These are phyloP conservation scores for Cercospora sp. DNA, from an alignment of 2,329 filamentous ascomycete species.

Conservation along the genomic window DNA sequence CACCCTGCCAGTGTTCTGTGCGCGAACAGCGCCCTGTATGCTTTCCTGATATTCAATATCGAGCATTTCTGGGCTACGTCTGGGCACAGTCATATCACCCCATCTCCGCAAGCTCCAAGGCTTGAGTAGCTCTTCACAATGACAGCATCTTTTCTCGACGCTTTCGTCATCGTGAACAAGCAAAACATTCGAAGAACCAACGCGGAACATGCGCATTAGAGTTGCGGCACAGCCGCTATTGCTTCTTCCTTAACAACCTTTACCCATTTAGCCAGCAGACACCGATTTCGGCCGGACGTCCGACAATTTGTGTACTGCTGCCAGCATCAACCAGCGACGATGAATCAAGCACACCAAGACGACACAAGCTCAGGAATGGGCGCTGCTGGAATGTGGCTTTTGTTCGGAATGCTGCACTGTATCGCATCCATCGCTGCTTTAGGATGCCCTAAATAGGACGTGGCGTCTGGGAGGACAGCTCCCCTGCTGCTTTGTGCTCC, in stretches of 20 bases:
- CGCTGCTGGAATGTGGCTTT: background rate
- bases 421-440: background rate
- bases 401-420: background rate
- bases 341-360: conserved; percentile 6
- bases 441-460: background rate
- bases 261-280: background rate
- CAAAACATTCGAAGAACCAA: background rate
- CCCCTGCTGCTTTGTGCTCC: background rate
- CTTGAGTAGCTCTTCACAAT: background rate
- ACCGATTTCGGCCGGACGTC: background rate
- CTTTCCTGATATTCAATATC: background rate
- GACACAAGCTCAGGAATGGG: background rate
- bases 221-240: conserved; percentile 4
- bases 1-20: background rate
- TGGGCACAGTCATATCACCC: background rate
- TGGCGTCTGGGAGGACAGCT: background rate
- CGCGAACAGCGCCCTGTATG: background rate
- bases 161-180: background rate
- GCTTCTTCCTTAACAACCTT: background rate
- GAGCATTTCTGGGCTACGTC: background rate
- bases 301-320: background rate
- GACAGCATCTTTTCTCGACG: background rate
- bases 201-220: background rate
- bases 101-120: background rate
- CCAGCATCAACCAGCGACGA: background rate